Evolutionary conservation across 2,329 filamentous ascomycete species (phyloP), one percentile per base, ranked within the genome.

Genomic region (Xenoacremonium recifei): DNA sequence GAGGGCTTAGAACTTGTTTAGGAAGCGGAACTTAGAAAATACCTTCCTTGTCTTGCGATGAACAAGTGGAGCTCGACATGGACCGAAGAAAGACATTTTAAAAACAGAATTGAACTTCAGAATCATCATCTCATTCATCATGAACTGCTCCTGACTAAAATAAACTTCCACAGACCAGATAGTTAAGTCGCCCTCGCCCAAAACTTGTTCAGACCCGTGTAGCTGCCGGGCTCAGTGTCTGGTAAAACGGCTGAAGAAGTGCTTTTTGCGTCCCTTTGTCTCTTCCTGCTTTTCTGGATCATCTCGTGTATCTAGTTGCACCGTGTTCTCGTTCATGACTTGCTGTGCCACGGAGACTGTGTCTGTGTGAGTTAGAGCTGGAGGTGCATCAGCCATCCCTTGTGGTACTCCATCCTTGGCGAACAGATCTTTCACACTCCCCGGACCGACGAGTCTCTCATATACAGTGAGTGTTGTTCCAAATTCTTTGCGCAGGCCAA

Each of bases 281-380:
- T 43, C 21, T 17, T 49, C 39, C 6, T 40, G 45, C 39, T 57
- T 54, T 19, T 52, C 47, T 34, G 57, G 34, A 25, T 65, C 55
- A 35, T 63, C 53, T 35, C 72, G 63, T 3, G 61, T 62, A 23
- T 78, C 72, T 4, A 80, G 52, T 52, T 78, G 71, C 6, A 65
- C 72, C 0, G 76, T 80, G 40, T 79, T 69, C 11, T 74, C 67
- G 33, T 77, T 66, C 75, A 79, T 79, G 25, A 79, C 68, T 49
- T 76, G 62, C 44, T 75, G 69, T 0, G 76, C 76, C 19, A 71
- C 54, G 20, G 68, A 66, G n/a, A 78, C 67, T 4, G 73, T 70
- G 29, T 68, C 65, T 16, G 64, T 54, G 30, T 68, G 64, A 15
- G 64, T 55, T 17, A 60, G 54, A n/a, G 42, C 47, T 0, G 41